phyloP scores from a whole-genome alignment of 805 yeast species.

The Candida incommunis region DNA sequence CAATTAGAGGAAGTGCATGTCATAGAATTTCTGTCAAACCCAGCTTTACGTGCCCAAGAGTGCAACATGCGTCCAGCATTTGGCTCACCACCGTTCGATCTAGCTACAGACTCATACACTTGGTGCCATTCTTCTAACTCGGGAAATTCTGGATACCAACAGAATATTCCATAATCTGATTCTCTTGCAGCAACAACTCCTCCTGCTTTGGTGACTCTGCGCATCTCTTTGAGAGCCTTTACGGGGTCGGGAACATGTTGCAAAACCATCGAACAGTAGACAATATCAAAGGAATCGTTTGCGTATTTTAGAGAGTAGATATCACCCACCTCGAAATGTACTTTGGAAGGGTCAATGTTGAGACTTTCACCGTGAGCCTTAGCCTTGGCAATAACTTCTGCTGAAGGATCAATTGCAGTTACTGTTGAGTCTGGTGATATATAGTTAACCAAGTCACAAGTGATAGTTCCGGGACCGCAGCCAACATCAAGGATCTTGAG shows the following conservation, averaged over 20 bases:
- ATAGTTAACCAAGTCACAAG: conserved; percentile 22
- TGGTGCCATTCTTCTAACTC: conserved; percentile 8
- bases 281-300: conserved; percentile 27
- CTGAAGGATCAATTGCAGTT: conserved; percentile 23
- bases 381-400: conserved; percentile 20
- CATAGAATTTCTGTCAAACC: conserved; percentile 5
- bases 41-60: conserved; percentile 10
- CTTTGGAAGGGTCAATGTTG: conserved; percentile 6
- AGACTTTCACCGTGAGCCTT: conserved; percentile 7
- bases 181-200: conserved; percentile 25
- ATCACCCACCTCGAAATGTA: conserved; percentile 20
- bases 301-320: conserved; percentile 21
- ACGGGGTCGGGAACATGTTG: conserved; percentile 25
- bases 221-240: conserved; percentile 24
- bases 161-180: conserved; percentile 15
- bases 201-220: conserved; percentile 22
- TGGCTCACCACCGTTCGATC: conserved; percentile 12
- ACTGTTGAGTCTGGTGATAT: conserved; percentile 17
- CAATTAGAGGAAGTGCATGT: conserved; percentile 8
- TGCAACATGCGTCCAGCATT: conserved; percentile 9
- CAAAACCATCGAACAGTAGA: conserved; percentile 26
- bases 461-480: conserved; percentile 30
- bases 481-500: conserved; percentile 27
- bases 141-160: conserved; percentile 10
- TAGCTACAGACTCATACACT: conserved; percentile 8